Base-by-base conservation (phyloP, 257 asterid genomes). In the Solanum phureja region DNA sequence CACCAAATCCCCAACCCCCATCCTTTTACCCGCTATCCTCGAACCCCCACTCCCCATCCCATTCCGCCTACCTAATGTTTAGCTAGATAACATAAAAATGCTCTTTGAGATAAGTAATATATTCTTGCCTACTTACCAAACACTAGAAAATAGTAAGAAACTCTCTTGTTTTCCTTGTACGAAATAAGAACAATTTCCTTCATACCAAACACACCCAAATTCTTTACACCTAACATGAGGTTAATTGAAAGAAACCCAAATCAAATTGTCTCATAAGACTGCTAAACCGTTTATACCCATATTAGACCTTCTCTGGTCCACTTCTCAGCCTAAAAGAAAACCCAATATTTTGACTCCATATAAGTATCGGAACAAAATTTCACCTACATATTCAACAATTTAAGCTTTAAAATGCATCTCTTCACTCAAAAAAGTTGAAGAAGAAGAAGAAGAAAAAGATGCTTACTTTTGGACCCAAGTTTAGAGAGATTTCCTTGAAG, bases 401-500 rank as follows among this genome's bases (percentile, higher is more conserved):
- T 85, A 62, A 68, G 8, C 40, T 84, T 84, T 60, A 14, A 64
- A 60, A 24, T 14, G 3, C 49, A 42, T 4, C 35, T 64, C 37
- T 58, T 84, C 11, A 33, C 42, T 29, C 81, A 29, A 66, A 68
- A 66, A 11, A 27, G 33, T 11, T 66, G 71, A 5, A 49, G 4
- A 33, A 33, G 38, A 35, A 52, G n/a, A 46, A 86, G 19, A 44
- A 44, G 0, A 46, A 60, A 21, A 68, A 33, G 21, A 56, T 23
- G 38, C 89, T 82, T 93, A 95, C 98, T 92, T 88, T 94, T 95
- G 91, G 94, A 86, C 33, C 95, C 95, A 79, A 92, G 52, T 90
- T 88, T 94, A 90, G 91, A 87, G 38, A 94, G 95, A 89, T 92
- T 94, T 72, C 98, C 98, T 37, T 91, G 87, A 31, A 96, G 95